Percentiles rank a stretch among this genome's conserved stretches.
These are phyloP conservation scores for Phalaenopsis equestris DNA, from an alignment of 106 monocot genomes.

Conservation along the genomic window DNA sequence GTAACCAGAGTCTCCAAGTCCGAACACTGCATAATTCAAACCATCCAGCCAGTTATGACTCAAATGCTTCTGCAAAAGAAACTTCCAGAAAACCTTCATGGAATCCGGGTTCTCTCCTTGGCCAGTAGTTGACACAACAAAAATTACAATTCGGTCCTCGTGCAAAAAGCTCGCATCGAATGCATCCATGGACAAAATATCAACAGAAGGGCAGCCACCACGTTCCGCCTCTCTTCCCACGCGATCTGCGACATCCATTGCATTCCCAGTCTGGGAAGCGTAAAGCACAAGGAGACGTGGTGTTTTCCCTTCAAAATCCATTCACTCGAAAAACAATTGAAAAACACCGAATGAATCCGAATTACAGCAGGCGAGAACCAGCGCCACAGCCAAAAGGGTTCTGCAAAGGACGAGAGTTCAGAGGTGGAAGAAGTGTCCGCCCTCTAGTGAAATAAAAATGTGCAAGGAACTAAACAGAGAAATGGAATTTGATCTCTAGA, in stretches of 20 bases:
- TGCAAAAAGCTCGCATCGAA: slow-evolving; percentile 50
- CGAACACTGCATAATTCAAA: slow-evolving; percentile 79
- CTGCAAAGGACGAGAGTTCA: neutral
- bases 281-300: slow-evolving; percentile 54
- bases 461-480: neutral
- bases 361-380: neutral
- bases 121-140: slow-evolving; percentile 87
- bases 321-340: neutral
- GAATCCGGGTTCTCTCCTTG: slow-evolving; percentile 84
- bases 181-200: slow-evolving; percentile 55
- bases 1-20: slow-evolving; percentile 92
- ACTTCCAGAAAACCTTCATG: slow-evolving; percentile 97
- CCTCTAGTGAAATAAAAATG: neutral
- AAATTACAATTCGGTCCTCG: slow-evolving; percentile 41
- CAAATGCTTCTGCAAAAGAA: slow-evolving; percentile 59
- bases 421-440: neutral
- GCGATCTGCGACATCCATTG: too few species aligned
- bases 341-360: neutral
- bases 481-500: neutral
- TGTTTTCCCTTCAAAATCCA: slow-evolving; percentile 6
- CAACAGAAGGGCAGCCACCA: slow-evolving; percentile 39
- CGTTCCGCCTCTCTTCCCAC: too few species aligned
- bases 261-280: slow-evolving; percentile 88
- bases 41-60: slow-evolving; percentile 50
- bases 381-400: neutral